These are phyloP conservation scores for Lentinula sp. DNA, from an alignment of 768 basidiomycete species.

Conservation along the genomic window DNA sequence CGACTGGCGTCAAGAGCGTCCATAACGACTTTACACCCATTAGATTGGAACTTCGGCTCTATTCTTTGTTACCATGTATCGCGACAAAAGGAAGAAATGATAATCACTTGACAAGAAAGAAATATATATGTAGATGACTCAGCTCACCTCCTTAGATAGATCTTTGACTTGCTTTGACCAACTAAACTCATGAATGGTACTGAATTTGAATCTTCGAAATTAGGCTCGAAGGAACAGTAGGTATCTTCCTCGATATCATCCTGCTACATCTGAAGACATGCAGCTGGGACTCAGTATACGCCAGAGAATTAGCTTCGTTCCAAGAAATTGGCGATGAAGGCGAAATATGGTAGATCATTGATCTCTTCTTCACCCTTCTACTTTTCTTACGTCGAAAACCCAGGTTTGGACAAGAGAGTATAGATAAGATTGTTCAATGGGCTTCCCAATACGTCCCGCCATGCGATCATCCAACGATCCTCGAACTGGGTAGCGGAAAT, in stretches of 20 bases:
- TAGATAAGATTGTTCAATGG: constrained; percentile 82
- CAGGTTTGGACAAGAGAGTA: constrained; percentile 77
- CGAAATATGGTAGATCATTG: constrained; percentile 62
- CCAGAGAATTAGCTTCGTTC: constrained; percentile 65
- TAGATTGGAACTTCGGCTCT: no score
- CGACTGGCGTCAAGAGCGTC: constrained; percentile 89
- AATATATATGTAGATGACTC: neutral
- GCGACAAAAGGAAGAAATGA: neutral
- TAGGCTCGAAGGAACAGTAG: constrained; percentile 79
- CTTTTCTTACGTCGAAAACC: neutral
- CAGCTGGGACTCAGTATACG: constrained; percentile 79
- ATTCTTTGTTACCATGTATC: neutral
- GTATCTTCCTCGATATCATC: constrained; percentile 12
- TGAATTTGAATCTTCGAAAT: constrained; percentile 62
- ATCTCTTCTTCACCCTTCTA: neutral
- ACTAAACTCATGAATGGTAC: constrained; percentile 3
- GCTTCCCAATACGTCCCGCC: constrained; percentile 47
- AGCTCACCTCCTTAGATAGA: neutral
- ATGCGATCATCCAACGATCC: constrained; percentile 37
- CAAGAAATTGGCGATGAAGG: constrained; percentile 78
- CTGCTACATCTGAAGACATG: neutral
- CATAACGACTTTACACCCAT: constrained; percentile 99
- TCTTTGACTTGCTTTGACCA: neutral
- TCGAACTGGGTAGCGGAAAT: constrained; percentile 81
- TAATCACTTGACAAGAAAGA: neutral